These are phyloP conservation scores for Croton setiger DNA, from an alignment of 441 rosid genomes.

Conservation along the genomic window DNA sequence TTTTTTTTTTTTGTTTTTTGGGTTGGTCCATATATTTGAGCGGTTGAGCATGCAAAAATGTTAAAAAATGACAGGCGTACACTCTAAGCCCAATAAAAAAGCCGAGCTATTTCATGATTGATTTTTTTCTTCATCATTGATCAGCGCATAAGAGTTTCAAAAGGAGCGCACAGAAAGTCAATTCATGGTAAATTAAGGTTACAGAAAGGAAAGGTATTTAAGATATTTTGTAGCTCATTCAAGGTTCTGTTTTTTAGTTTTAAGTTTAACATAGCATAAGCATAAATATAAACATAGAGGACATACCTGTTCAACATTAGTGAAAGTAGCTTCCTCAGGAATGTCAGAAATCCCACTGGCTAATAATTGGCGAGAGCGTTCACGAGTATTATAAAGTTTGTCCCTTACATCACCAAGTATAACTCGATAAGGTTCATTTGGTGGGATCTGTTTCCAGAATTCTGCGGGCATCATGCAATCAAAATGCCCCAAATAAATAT, in stretches of 20 bases:
- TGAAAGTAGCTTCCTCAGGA: conserved; percentile 78
- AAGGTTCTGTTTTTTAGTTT: neutral
- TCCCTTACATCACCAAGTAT: conserved; percentile 89
- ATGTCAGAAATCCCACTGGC: conserved; percentile 70
- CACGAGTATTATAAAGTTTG: conserved; percentile 79
- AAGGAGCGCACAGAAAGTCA: no score
- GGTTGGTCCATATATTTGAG: no score
- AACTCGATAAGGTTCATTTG: conserved; percentile 90
- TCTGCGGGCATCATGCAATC: conserved; percentile 43
- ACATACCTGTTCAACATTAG: conserved; percentile 72
- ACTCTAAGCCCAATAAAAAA: no score
- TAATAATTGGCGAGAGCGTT: conserved; percentile 75
- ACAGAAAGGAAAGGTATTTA: neutral
- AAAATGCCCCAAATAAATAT: neutral
- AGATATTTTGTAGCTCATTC: no score
- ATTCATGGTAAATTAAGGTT: neutral
- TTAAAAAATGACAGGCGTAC: no score
- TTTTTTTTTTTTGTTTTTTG: no score
- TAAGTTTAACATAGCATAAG: neutral
- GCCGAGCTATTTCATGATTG: no score
- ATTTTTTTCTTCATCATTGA: no score
- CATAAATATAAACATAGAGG: conserved; percentile 10
- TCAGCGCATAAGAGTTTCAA: no score
- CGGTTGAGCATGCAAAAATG: no score
- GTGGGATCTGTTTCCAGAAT: conserved; percentile 85